Evolutionary conservation across 1,139 yeast genomes (phyloP), one percentile per base, ranked within the genome.

Genomic region (Scheffersomyces segobiensis): DNA sequence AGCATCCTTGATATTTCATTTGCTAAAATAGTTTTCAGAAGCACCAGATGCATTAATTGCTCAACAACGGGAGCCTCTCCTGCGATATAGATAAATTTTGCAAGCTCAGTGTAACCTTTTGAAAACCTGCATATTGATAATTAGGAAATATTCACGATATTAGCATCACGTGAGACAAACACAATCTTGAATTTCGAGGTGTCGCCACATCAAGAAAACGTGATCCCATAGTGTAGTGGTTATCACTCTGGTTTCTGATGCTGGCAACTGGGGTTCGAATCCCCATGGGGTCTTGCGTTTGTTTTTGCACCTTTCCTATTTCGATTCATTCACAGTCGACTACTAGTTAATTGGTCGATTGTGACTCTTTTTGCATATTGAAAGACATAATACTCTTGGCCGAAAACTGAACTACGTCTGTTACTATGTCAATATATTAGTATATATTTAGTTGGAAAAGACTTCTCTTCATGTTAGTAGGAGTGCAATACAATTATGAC

Each of bases 251-350:
- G 67, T 62, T 63, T 63, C 65, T 63, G 67, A 63, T 64, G 62
- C 65, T 61, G 62, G 62, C 61, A 60, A 63, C 65, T 64, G 62
- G 62, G 66, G 67, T 64, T 64, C 66, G 65, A 64, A 59, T 63
- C 67, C 65, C 62, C 62, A 65, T 59, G 57, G 53, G 65, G 61
- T 66, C 66, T 63, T 14, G 19, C 52, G 14, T 32, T 24, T 32
- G 3, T 12, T 32, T 32, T 10, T 32, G 17, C 42, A 24, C n/a
- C n/a, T n/a, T n/a, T 24, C 7, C 26, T 24, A 7, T 24, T 24
- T 5, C 7, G 26, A 7, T 24, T 24, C 6, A 24, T 5, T 24
- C 26, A 24, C 26, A 24, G 26, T 24, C 7, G 7, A 24, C 26
- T 24, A 24, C 7, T 24, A 24, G 26, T 24, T 24, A 7, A 24